Evolutionary conservation across 116 monocot genomes (phyloP), one percentile per base, ranked within the genome.

Genomic region (Thalassia testudinum): DNA sequence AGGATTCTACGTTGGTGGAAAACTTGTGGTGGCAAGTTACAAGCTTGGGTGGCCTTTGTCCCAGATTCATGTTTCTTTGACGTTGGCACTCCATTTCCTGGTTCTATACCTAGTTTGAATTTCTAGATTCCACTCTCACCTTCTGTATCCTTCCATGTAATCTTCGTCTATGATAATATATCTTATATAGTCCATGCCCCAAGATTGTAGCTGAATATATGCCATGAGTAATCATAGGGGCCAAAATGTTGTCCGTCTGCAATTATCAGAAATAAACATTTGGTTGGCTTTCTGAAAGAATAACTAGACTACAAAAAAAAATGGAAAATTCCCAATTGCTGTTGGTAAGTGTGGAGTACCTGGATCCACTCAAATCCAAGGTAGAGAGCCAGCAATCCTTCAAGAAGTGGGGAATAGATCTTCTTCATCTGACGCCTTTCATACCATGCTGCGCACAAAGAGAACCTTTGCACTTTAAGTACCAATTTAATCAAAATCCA

Each of bases 291-390:
- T n/a, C n/a, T n/a, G n/a, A n/a, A n/a, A n/a, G n/a, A n/a, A n/a
- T n/a, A n/a, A n/a, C n/a, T n/a, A n/a, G n/a, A n/a, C n/a, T n/a
- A n/a, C n/a, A n/a, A n/a, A n/a, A n/a, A n/a, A n/a, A n/a, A 54
- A n/a, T 23, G 51, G 11, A 25, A 51, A 25, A 21, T 8, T 21
- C 21, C 5, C 19, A 52, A 1, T 24, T 1, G 26, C 21, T 24
- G 51, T 24, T 12, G 24, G 51, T 13, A 26, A 54, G 54, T 40
- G 37, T 29, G 10, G 27, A 57, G 23, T 66, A 93, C 92, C 87
- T 82, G 78, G 63, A 93, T 87, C 93, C 93, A 93, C 54, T 87
- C 93, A 52, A 81, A 87, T 18, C 87, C 93, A 30, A 93, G 87
- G 63, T 93, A 93, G 20, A 93, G 78, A 48, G 87, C 87, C 47